phyloP scores from a whole-genome alignment of 148 eudicot species.

The Hydrangea macrophylla region DNA sequence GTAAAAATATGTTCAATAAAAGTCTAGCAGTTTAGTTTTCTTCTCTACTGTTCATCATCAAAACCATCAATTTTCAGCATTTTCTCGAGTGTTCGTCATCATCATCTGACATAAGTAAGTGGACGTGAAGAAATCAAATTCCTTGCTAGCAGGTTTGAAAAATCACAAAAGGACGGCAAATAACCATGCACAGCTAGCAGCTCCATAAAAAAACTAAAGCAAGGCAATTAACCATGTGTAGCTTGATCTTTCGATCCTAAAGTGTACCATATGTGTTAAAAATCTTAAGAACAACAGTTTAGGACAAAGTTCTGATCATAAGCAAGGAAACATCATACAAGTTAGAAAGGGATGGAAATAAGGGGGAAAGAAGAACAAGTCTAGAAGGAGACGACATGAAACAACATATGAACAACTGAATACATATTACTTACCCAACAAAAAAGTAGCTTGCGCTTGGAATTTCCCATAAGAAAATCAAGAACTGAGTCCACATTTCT shows the following conservation, averaged over 20 bases:
- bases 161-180: not conserved
- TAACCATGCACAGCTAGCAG: not conserved
- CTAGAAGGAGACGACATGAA: not conserved
- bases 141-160: not conserved
- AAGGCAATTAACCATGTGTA: not conserved
- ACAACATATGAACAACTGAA: not conserved
- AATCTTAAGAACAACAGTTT: not conserved
- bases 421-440: slow-evolving; percentile 78
- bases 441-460: slow-evolving; percentile 43
- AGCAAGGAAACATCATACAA: not conserved
- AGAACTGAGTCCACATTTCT: slow-evolving; percentile 41
- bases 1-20: too few species aligned
- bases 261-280: too few species aligned
- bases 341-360: not conserved
- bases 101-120: too few species aligned
- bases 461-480: slow-evolving; percentile 58
- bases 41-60: too few species aligned
- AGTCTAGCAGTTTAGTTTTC: too few species aligned
- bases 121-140: not conserved
- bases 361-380: too few species aligned
- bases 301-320: not conserved
- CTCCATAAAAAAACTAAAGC: not conserved
- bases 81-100: too few species aligned
- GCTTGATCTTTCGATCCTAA: not conserved
- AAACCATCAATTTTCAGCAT: too few species aligned